These are phyloP conservation scores for Lipomyces sp. DNA, from an alignment of 805 yeast species.

Conservation along the genomic window DNA sequence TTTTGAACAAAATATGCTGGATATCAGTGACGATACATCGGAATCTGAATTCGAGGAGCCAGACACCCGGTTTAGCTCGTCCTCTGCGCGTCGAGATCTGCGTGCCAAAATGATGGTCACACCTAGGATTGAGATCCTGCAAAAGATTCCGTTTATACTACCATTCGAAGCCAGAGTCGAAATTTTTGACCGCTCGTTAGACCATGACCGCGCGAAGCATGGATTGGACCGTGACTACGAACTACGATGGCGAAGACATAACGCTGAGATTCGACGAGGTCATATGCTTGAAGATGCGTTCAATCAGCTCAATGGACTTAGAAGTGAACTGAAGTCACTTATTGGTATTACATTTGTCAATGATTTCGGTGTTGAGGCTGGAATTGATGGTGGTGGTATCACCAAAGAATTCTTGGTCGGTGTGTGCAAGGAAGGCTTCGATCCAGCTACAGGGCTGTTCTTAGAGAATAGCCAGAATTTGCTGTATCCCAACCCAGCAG, in stretches of 20 bases:
- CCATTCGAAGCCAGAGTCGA: conserved; percentile 75
- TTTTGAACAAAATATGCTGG: conserved; percentile 37
- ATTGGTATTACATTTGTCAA: conserved; percentile 71
- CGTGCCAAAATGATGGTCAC: conserved; percentile 19
- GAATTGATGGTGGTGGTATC: conserved; percentile 96
- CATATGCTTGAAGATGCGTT: conserved; percentile 76
- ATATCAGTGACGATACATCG: conserved; percentile 23
- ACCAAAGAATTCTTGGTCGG: conserved; percentile 87
- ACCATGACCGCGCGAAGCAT: conserved; percentile 53
- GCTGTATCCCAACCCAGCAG: conserved; percentile 71
- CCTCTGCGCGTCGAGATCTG: conserved; percentile 19
- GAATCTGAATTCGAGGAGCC: conserved; percentile 33
- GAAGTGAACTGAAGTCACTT: conserved; percentile 60
- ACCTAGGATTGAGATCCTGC: conserved; percentile 56
- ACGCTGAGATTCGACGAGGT: conserved; percentile 70
- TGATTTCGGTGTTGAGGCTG: conserved; percentile 80
- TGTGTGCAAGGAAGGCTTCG: conserved; percentile 71
- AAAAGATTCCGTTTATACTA: conserved; percentile 76
- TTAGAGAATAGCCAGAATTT: conserved; percentile 58
- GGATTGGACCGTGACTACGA: conserved; percentile 36
- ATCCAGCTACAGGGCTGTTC: conserved; percentile 50
- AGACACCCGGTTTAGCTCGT: conserved; percentile 38
- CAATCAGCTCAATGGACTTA: conserved; percentile 58
- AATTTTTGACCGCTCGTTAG: conserved; percentile 68
- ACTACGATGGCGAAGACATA: conserved; percentile 30